Evolutionary conservation across 2,329 filamentous ascomycete species (phyloP).

Genomic region (Cordyceps cateniannulata): DNA sequence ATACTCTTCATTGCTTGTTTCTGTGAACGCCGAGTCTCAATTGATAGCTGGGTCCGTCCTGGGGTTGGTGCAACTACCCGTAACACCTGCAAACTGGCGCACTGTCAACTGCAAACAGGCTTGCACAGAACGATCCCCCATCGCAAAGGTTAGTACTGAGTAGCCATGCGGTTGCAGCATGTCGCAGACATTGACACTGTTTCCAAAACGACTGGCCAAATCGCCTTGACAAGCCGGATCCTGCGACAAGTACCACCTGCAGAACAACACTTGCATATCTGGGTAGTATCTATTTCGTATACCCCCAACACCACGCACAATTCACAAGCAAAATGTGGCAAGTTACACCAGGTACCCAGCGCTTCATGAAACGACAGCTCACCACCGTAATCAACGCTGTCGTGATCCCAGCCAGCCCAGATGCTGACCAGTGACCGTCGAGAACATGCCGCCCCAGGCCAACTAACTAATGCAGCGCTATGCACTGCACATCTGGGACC

Average conservation of each 20-base stretch:
- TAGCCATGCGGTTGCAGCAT: not conserved
- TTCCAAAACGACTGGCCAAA: not conserved
- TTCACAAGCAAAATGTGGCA: not conserved
- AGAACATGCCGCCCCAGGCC: not conserved
- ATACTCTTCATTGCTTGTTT: too few species aligned
- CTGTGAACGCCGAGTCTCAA: too few species aligned
- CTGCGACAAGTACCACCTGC: not conserved
- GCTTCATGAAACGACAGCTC: conserved; percentile 4
- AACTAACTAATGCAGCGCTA: not conserved
- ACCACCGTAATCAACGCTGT: not conserved
- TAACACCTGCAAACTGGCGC: not conserved
- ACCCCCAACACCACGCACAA: too few species aligned
- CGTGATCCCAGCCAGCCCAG: not conserved
- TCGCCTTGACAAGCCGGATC: not conserved
- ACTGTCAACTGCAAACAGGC: not conserved
- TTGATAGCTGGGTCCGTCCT: too few species aligned
- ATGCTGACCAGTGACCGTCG: not conserved
- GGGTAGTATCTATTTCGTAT: not conserved
- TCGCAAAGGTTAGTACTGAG: too few species aligned
- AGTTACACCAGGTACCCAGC: not conserved
- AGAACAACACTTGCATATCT: not conserved
- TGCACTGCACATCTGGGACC: conserved; percentile 2
- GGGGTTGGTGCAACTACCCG: too few species aligned
- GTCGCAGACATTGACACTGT: not conserved
- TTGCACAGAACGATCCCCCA: not conserved